A percentile compares a stretch with the other conserved stretches of the same genome.
Evolutionary conservation across 75 land plant genomes (phyloP).

Genomic region (Cryptomeria japonica): DNA sequence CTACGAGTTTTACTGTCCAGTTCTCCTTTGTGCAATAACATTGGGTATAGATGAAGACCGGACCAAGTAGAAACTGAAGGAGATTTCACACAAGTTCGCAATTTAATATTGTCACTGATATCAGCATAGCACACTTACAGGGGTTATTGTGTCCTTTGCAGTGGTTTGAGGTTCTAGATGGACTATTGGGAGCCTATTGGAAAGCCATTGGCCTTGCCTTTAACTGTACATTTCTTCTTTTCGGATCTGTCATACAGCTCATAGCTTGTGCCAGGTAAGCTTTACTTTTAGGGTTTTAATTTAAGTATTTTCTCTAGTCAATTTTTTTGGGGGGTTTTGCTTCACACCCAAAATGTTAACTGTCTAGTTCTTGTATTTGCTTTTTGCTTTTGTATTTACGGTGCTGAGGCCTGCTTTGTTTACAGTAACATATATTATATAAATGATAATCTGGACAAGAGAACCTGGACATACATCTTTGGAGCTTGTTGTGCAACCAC

Average conservation of each 20-base stretch:
- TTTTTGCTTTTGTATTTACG: neutral
- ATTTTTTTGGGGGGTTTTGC: neutral
- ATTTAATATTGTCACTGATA: neutral
- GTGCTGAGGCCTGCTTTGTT: neutral
- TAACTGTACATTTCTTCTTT: slow-evolving; percentile 66
- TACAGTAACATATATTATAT: slow-evolving; percentile 89
- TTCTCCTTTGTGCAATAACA: neutral
- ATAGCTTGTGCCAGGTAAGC: slow-evolving; percentile 70
- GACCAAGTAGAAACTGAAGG: neutral
- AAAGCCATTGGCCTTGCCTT: slow-evolving; percentile 50
- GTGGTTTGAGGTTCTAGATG: slow-evolving; percentile 81
- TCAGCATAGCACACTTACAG: neutral
- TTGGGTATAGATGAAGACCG: neutral
- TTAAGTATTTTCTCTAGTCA: neutral
- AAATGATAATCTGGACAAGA: slow-evolving; percentile 79
- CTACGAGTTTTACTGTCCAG: neutral
- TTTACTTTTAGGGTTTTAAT: neutral
- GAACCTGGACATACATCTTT: slow-evolving; percentile 87
- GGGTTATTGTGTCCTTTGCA: slow-evolving; percentile 13
- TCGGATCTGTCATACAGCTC: slow-evolving; percentile 74
- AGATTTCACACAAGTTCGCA: neutral
- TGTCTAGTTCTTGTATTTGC: neutral
- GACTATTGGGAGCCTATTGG: slow-evolving; percentile 62
- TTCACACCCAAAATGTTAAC: neutral
- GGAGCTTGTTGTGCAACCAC: slow-evolving; percentile 88